Percentiles rank a stretch among this genome's conserved stretches.
phyloP scores from a whole-genome alignment of 768 basidiomycete species.

The Lactifluus rugatus region DNA sequence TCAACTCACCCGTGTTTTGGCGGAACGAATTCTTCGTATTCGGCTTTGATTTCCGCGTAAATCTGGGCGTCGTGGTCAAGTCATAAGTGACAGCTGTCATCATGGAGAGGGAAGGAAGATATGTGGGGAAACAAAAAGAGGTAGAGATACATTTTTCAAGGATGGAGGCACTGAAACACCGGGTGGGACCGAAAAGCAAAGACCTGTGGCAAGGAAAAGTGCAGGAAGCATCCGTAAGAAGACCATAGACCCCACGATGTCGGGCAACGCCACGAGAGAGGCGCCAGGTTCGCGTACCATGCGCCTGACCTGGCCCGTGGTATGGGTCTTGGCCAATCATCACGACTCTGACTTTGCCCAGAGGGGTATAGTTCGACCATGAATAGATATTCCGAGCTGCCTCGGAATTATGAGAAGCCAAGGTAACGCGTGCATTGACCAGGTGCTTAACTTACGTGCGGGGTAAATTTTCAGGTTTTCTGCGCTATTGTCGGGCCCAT shows the following conservation, averaged over 20 bases:
- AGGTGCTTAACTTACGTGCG: slow-evolving; percentile 44
- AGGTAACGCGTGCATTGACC: not conserved
- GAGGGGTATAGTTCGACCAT: slow-evolving; percentile 76
- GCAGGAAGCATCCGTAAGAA: not conserved
- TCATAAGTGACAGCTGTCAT: slow-evolving; percentile 12
- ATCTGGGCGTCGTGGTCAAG: slow-evolving; percentile 40
- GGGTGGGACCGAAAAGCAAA: slow-evolving; percentile 83
- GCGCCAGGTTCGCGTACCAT: slow-evolving; percentile 45
- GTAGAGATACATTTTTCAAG: slow-evolving; percentile 51
- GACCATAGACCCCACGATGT: not conserved
- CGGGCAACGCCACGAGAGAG: not conserved
- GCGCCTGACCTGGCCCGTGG: slow-evolving; percentile 71
- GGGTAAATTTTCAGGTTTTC: slow-evolving; percentile 61
- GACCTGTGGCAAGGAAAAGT: slow-evolving; percentile 36
- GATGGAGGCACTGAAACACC: slow-evolving; percentile 74
- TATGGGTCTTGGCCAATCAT: slow-evolving; percentile 91
- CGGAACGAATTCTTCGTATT: slow-evolving; percentile 68
- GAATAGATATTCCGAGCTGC: slow-evolving; percentile 79
- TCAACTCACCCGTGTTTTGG: slow-evolving; percentile 77
- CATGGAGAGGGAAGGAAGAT: not conserved
- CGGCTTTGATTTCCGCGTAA: slow-evolving; percentile 75
- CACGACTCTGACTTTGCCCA: slow-evolving; percentile 78
- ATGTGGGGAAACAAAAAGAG: not conserved
- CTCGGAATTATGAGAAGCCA: not conserved
- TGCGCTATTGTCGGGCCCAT: slow-evolving; percentile 38